A percentile compares a stretch with the other conserved stretches of the same genome.
These are phyloP conservation scores for Tricholoma matsutake DNA, from an alignment of 768 basidiomycete species.

Conservation along the genomic window DNA sequence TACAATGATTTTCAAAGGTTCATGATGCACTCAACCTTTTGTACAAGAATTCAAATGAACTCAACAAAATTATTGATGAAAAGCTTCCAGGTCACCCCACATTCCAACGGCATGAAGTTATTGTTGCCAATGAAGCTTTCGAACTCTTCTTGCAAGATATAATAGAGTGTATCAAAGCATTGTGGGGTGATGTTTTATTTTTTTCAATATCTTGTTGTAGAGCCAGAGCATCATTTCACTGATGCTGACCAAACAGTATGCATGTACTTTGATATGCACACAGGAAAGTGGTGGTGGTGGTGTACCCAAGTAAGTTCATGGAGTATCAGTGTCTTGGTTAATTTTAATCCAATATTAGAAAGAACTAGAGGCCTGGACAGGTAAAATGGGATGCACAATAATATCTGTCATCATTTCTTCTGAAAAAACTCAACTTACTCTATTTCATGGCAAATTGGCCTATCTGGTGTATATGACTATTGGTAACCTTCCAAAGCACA, in stretches of 20 bases:
- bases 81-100: slow-evolving; percentile 16
- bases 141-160: slow-evolving; percentile 33
- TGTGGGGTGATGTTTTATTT: slow-evolving; percentile 35
- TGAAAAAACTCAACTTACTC: slow-evolving; percentile 39
- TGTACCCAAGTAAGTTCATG: slow-evolving; percentile 33
- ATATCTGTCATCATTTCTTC: slow-evolving; percentile 38
- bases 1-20: slow-evolving; percentile 17
- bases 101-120: slow-evolving; percentile 25
- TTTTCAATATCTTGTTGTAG: slow-evolving; percentile 25
- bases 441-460: slow-evolving; percentile 34
- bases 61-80: slow-evolving; percentile 28
- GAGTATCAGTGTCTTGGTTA: background rate
- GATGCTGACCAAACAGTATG: slow-evolving; percentile 14
- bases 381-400: slow-evolving; percentile 24
- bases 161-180: slow-evolving; percentile 31
- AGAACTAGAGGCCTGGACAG: slow-evolving; percentile 6
- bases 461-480: slow-evolving; percentile 45
- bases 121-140: slow-evolving; percentile 24
- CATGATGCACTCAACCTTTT: slow-evolving; percentile 24
- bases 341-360: slow-evolving; percentile 7
- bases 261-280: slow-evolving; percentile 32
- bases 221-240: slow-evolving; percentile 37
- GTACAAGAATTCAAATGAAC: slow-evolving; percentile 20
- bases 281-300: slow-evolving; percentile 46
- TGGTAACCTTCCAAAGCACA: slow-evolving; percentile 34